These are phyloP conservation scores for Teratosphaeria destructans DNA, from an alignment of 2,329 filamentous ascomycete genomes.

Conservation along the genomic window DNA sequence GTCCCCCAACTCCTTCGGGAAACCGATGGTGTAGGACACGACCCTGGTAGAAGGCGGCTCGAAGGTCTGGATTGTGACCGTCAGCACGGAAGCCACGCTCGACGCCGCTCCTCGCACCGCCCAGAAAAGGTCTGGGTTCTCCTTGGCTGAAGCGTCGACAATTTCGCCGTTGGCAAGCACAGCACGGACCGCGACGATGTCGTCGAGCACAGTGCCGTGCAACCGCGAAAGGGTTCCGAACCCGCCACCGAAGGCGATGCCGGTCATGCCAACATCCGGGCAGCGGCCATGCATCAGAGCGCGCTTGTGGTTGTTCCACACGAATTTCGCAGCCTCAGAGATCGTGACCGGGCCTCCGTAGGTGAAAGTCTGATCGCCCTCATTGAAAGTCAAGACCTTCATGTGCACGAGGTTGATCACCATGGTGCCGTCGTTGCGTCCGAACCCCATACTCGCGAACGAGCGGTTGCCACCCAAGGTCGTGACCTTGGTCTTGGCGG, in stretches of 20 bases:
- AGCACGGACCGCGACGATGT: conserved; percentile 31
- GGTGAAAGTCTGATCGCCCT: conserved; percentile 21
- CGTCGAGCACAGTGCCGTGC: conserved; percentile 46
- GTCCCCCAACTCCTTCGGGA: not conserved
- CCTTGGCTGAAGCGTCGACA: conserved; percentile 28
- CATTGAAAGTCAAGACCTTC: conserved; percentile 40
- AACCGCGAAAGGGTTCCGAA: conserved; percentile 39
- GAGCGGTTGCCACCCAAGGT: conserved; percentile 49
- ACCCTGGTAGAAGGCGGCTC: not conserved
- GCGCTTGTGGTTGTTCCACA: conserved; percentile 34
- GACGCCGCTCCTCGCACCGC: conserved; percentile 30
- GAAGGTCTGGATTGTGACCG: not conserved
- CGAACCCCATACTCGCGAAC: conserved; percentile 37
- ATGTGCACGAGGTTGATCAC: conserved; percentile 47
- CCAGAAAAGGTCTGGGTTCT: conserved; percentile 43
- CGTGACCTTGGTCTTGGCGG: conserved; percentile 36
- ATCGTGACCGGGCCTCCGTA: conserved; percentile 14
- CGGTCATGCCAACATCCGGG: conserved; percentile 50
- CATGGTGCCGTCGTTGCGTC: conserved; percentile 41
- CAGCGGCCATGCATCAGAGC: conserved; percentile 54
- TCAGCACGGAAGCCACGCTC: not conserved
- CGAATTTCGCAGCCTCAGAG: conserved; percentile 36
- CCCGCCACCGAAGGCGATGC: conserved; percentile 38
- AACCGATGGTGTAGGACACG: not conserved
- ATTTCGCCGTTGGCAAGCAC: conserved; percentile 33